Base-by-base conservation (phyloP, 768 basidiomycete genomes). In the Mycena amicta region DNA sequence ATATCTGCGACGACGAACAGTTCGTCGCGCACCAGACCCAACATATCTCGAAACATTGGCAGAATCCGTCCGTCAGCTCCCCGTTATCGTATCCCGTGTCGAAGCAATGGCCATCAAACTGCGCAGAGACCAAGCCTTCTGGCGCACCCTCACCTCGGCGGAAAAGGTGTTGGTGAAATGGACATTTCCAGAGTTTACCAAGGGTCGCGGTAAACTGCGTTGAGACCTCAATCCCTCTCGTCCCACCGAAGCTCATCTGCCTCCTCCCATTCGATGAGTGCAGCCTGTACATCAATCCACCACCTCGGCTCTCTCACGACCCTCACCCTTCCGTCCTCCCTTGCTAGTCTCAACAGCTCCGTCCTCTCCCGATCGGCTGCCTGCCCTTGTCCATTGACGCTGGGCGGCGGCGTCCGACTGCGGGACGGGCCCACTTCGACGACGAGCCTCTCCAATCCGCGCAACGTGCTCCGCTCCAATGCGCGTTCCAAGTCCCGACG, bases 211-310 rank as follows among this genome's bases (percentile, higher is more conserved):
- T 29, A 64, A 61, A 45, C 18, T 60, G 28, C 59, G 55, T 51
- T 60, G 41, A 22, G 25, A 20, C 15, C 53, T 43, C 54, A 37
- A 37, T 8, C 55, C 37, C 58, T 59, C 2, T 63, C 43, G 30
- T 63, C 58, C 62, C 62, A 63, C 13, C 26, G 41, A 41, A 62
- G 20, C 25, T 62, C 61, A 28, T 58, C 57, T 1, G 25, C 53
- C 37, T 56, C 41, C 39, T 63, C 57, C 57, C 57, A 63, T 47
- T 63, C 62, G 5, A 56, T 0, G 12, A 59, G 57, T 6, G 62
- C 62, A 1, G 62, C 54, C 47, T 59, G 57, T 0, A 63, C 59
- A 45, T 63, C 59, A 27, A 63, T 15, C 62, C 62, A 63, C 62
- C 62, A 60, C 11, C 49, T 46, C 29, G 33, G 56, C 28, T 60